Evolutionary conservation across 140 eudicot genomes (phyloP), one percentile per base, ranked within the genome.

Genomic region (Stevia rebaudiana): DNA sequence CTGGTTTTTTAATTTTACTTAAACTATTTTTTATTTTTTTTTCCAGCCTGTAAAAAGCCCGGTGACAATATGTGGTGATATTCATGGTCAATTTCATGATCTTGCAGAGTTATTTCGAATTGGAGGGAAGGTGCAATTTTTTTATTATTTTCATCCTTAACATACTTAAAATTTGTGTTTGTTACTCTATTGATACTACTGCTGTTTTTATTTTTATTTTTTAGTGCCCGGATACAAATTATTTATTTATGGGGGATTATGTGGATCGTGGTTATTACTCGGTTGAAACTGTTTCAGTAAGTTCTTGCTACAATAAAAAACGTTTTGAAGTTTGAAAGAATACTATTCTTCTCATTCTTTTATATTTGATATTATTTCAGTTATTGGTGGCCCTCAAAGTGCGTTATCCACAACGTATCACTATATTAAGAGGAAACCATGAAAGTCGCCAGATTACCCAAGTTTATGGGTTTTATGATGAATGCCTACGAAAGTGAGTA

Each of bases 41-140:
- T 58, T 16, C 3, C 47, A 58, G 64, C 46, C 64, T n/a, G 64
- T 58, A 13, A 86, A 81, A 73, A 86, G 90, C 72, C 90, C 95
- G 0, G 83, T 86, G 68, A 86, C 95, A 21, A 86, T 86, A 18
- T 86, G 95, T 74, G 95, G 90, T 43, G 90, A 86, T 44, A 86
- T 83, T 74, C 95, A 86, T 64, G 95, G 95, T 53, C 95, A 86
- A 33, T 86, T 86, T 61, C 95, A 83, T 31, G 95, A 86, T 72
- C 87, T 83, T 36, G 87, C 87, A 0, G 90, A 86, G 68, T 87
- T 83, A 19, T 83, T 86, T 58, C 80, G 95, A 41, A 86, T 86
- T 59, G 95, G 95, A 35, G 95, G 95, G 48, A 80, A 86, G 90
- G 88, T 86, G 78, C 8, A 28, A 10, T 40, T 53, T 8, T 33